Conservation (phyloP, 208 protist species). For the Crithidia sp. region DNA sequence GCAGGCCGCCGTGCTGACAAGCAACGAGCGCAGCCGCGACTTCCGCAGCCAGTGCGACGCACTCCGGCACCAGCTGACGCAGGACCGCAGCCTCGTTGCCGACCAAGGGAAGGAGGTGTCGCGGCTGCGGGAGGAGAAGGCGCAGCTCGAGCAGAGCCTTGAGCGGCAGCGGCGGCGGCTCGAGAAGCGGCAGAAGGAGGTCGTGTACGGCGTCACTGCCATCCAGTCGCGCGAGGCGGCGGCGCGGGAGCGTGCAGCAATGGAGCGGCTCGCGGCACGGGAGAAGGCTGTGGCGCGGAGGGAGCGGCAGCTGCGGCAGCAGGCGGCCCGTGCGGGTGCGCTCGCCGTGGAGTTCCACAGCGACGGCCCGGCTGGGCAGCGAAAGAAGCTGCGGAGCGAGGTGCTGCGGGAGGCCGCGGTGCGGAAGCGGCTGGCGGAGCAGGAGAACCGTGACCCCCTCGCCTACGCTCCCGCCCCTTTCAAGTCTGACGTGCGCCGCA, state of each 20-base stretch:
- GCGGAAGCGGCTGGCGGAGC: constrained; percentile 52
- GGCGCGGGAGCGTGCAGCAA: constrained; percentile 34
- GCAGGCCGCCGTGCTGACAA: constrained; percentile 50
- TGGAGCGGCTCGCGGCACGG: constrained; percentile 46
- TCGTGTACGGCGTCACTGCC: constrained; percentile 62
- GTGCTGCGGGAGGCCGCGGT: constrained; percentile 71
- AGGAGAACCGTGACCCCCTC: constrained; percentile 49
- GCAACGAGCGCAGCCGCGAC: constrained; percentile 47
- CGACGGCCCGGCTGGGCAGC: constrained; percentile 18
- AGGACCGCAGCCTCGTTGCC: constrained; percentile 65
- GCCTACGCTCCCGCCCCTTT: constrained; percentile 62
- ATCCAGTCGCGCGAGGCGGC: constrained; percentile 54
- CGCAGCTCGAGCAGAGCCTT: constrained; percentile 33
- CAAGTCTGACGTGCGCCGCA: constrained; percentile 30
- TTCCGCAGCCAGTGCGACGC: constrained; percentile 30
- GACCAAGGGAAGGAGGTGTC: constrained; percentile 63
- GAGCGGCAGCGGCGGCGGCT: constrained; percentile 31
- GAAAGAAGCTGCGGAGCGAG: constrained; percentile 56
- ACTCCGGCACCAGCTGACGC: constrained; percentile 57
- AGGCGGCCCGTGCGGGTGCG: constrained; percentile 14
- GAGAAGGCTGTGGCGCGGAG: constrained; percentile 42
- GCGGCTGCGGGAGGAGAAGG: constrained; percentile 43
- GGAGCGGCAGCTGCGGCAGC: constrained; percentile 42
- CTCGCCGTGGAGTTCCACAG: constrained; percentile 39
- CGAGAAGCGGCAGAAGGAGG: constrained; percentile 73